phyloP scores from a whole-genome alignment of 1,284 basidiomycete species.

The Ganoderma leucocontextum region DNA sequence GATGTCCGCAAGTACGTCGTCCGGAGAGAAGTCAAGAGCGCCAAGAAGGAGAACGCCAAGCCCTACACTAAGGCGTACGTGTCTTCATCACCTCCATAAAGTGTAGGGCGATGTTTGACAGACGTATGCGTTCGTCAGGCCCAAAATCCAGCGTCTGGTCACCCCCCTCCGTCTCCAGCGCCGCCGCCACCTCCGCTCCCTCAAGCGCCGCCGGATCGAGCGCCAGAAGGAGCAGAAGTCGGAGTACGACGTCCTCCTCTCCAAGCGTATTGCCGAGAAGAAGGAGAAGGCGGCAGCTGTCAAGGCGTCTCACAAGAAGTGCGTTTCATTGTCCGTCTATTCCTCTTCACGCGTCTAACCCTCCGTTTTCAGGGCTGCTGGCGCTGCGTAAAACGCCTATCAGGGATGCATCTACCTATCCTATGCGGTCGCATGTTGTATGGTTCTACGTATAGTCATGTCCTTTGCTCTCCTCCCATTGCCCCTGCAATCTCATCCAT shows the following conservation, averaged over 20 bases:
- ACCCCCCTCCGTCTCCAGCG: slow-evolving; percentile 96
- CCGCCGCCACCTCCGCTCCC: slow-evolving; percentile 90
- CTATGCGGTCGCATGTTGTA: slow-evolving; percentile 35
- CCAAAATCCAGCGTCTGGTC: slow-evolving; percentile 92
- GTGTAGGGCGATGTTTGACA: slow-evolving; percentile 7
- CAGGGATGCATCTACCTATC: slow-evolving; percentile 22
- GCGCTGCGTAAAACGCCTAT: slow-evolving; percentile 30
- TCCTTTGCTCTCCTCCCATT: slow-evolving; percentile 31
- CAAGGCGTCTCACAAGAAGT: slow-evolving; percentile 82
- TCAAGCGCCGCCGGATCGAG: slow-evolving; percentile 91
- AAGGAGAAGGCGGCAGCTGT: slow-evolving; percentile 86
- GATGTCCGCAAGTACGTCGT: slow-evolving; percentile 98
- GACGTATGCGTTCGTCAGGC: slow-evolving; percentile 50
- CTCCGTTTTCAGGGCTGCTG: slow-evolving; percentile 14
- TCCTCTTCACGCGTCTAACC: neutral
- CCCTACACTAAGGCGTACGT: slow-evolving; percentile 98
- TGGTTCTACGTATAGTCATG: slow-evolving; percentile 35
- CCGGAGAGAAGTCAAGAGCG: slow-evolving; percentile 87
- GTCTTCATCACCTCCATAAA: slow-evolving; percentile 6
- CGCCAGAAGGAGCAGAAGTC: slow-evolving; percentile 94
- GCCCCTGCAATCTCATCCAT: slow-evolving; percentile 33
- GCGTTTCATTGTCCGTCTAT: slow-evolving; percentile 12
- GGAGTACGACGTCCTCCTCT: slow-evolving; percentile 88
- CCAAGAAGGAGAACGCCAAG: slow-evolving; percentile 94
- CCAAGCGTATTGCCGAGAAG: slow-evolving; percentile 94